Conservation (phyloP, 495 filamentous ascomycete genomes). For the Aspergillus indologenus region DNA sequence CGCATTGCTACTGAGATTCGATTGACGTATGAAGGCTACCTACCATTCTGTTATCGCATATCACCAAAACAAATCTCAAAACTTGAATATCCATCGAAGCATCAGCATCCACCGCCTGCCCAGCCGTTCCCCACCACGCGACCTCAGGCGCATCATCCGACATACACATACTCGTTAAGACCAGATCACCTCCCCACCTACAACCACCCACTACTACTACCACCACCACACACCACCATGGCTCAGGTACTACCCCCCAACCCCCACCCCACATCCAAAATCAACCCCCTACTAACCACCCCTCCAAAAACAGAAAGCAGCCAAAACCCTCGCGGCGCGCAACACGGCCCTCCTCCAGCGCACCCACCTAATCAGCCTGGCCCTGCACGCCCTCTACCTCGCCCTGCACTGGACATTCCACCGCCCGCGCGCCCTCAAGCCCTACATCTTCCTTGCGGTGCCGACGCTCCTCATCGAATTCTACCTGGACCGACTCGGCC, state of each 20-base stretch:
- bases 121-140: background rate
- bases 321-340: conserved; percentile 82
- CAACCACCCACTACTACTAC: background rate
- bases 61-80: background rate
- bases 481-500: conserved; percentile 76
- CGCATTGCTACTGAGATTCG: background rate
- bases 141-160: conserved; percentile 5
- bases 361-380: conserved; percentile 70
- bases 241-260: conserved; percentile 29
- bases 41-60: background rate
- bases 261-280: background rate
- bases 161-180: background rate
- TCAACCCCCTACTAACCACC: conserved; percentile 13
- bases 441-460: conserved; percentile 67
- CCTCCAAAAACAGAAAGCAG: conserved; percentile 81
- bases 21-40: no score
- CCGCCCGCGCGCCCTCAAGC: conserved; percentile 61
- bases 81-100: background rate
- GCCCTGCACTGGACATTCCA: conserved; percentile 63
- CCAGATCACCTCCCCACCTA: background rate
- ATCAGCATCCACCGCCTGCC: background rate
- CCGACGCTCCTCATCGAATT: conserved; percentile 77
- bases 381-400: conserved; percentile 70
- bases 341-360: conserved; percentile 72
- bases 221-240: conserved; percentile 24